Evolutionary conservation across 257 asterid species (phyloP).

Genomic region (Solanum sejunctum): DNA sequence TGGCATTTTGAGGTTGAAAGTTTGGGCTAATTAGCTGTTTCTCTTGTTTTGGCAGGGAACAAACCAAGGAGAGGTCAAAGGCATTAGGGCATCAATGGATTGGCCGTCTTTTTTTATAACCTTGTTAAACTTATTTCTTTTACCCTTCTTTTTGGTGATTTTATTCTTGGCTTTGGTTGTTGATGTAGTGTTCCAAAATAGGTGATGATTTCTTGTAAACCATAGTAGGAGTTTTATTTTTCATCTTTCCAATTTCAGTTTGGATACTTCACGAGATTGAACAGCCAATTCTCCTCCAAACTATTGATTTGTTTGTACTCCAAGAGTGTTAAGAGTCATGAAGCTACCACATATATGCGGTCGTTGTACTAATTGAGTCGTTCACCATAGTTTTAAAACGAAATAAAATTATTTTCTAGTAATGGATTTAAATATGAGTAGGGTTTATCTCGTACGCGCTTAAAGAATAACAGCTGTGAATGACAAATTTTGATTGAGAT

Average conservation of each 20-base stretch:
- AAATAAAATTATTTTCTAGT: background rate
- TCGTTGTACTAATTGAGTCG: background rate
- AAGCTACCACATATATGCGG: background rate
- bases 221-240: background rate
- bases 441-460: background rate
- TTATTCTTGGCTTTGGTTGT: background rate
- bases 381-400: background rate
- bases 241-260: background rate
- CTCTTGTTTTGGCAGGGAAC: background rate
- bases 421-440: background rate
- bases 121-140: background rate
- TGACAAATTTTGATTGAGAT: accelerated
- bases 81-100: background rate
- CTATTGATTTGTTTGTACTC: background rate
- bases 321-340: background rate
- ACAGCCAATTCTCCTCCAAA: background rate
- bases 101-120: background rate
- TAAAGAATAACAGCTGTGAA: accelerated
- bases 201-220: background rate
- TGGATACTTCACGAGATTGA: background rate
- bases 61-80: background rate
- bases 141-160: background rate
- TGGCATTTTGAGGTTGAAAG: background rate
- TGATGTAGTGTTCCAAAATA: background rate
- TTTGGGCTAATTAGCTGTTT: background rate